Conservation (phyloP, 768 basidiomycete genomes). For the Gloeophyllum trabeum region DNA sequence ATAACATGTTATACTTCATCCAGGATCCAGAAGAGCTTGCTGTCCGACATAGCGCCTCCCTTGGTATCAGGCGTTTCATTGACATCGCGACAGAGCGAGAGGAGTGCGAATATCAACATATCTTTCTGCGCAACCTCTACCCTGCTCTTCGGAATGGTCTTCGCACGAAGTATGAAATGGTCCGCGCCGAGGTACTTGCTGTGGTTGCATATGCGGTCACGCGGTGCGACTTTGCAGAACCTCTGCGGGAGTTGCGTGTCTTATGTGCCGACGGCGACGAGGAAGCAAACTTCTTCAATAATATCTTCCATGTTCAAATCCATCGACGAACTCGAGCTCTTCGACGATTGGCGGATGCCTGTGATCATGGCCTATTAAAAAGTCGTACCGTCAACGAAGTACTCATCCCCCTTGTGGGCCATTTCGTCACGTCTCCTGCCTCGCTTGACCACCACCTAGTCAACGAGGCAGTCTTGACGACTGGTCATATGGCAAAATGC, state of each 20-base stretch:
- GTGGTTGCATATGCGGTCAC: conserved; percentile 70
- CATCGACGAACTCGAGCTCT: conserved; percentile 85
- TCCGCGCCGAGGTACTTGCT: conserved; percentile 73
- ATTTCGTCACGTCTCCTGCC: conserved; percentile 55
- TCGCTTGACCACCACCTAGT: conserved; percentile 77
- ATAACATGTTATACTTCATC: conserved; percentile 77
- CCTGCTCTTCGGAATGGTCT: conserved; percentile 76
- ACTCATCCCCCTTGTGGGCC: conserved; percentile 79
- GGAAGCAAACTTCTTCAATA: conserved; percentile 95
- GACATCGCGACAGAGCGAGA: conserved; percentile 37
- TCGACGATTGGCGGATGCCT: conserved; percentile 71
- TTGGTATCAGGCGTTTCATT: conserved; percentile 68
- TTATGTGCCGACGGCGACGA: conserved; percentile 82
- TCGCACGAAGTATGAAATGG: conserved; percentile 71
- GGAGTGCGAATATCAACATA: conserved; percentile 32
- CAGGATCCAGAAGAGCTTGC: conserved; percentile 87
- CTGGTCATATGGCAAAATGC: conserved; percentile 66
- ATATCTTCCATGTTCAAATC: conserved; percentile 86
- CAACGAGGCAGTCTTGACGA: conserved; percentile 77
- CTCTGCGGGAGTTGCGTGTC: conserved; percentile 70
- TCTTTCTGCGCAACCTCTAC: conserved; percentile 56
- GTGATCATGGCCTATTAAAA: conserved; percentile 50
- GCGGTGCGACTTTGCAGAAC: conserved; percentile 43
- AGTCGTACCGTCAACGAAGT: conserved; percentile 68
- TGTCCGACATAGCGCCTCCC: conserved; percentile 72